Evolutionary conservation across 1,139 yeast species (phyloP).

Genomic region (Candida tropicalis): DNA sequence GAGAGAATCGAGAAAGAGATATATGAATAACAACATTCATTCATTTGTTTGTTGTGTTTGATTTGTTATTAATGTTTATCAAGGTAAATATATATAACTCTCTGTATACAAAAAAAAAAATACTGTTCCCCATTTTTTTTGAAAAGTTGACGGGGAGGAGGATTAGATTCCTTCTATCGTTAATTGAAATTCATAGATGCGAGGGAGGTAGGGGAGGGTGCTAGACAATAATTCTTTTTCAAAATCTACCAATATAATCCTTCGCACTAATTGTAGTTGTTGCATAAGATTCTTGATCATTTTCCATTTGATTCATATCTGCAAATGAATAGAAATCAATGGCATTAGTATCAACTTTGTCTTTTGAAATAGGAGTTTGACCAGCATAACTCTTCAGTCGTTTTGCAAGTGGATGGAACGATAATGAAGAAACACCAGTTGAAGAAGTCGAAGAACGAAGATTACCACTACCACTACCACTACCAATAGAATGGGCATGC

Average conservation of each 20-base stretch:
- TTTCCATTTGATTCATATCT: constrained; percentile 25
- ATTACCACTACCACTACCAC: background rate
- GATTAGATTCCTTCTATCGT: no score
- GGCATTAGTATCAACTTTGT: constrained; percentile 7
- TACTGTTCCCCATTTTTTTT: no score
- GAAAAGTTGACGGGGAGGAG: no score
- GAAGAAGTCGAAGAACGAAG: constrained; percentile 3
- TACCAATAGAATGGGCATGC: background rate
- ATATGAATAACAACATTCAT: background rate
- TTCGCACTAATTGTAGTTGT: constrained; percentile 19
- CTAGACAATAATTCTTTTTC: no score
- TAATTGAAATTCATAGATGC: no score
- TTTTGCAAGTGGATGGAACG: constrained; percentile 7
- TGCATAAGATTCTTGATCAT: constrained; percentile 13
- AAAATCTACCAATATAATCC: constrained; percentile 18
- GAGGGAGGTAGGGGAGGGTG: no score
- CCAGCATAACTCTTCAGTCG: constrained; percentile 18
- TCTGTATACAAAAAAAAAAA: no score
- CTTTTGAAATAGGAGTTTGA: constrained; percentile 12
- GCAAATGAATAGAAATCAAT: constrained; percentile 39
- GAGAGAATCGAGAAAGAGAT: no score
- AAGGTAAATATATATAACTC: no score
- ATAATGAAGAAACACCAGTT: background rate
- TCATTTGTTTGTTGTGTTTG: background rate
- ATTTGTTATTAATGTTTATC: no score